phyloP scores from a whole-genome alignment of 306 rosid genomes.

The Hippophae rhamnoides region DNA sequence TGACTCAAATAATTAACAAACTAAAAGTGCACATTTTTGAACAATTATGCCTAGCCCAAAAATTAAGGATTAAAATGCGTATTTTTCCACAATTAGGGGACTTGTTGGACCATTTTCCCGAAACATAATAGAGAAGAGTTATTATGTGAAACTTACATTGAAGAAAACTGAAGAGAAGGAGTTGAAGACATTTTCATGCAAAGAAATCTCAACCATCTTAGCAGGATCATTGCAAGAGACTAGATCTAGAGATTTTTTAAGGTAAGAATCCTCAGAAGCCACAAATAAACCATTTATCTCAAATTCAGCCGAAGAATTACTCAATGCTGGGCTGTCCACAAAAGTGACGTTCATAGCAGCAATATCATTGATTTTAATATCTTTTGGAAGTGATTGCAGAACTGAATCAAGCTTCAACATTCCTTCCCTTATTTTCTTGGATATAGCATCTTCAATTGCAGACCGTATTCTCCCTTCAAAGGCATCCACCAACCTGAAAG shows the following conservation, averaged over 20 bases:
- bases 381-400: conserved; percentile 56
- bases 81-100: not conserved
- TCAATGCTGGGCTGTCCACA: conserved; percentile 48
- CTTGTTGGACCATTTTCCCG: not conserved
- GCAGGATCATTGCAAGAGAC: conserved; percentile 35
- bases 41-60: no score
- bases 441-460: conserved; percentile 53
- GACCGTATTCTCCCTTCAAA: conserved; percentile 52
- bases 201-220: conserved; percentile 63
- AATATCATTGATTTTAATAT: conserved; percentile 34
- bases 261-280: conserved; percentile 12
- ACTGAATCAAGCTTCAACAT: conserved; percentile 39
- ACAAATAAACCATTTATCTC: conserved; percentile 61
- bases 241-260: conserved; percentile 19
- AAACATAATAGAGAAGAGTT: not conserved
- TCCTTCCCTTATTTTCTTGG: conserved; percentile 55
- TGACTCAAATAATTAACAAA: no score
- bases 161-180: conserved; percentile 53
- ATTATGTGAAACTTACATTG: conserved; percentile 38
- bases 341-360: conserved; percentile 62
- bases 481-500: conserved; percentile 54
- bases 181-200: conserved; percentile 63
- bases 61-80: not conserved
- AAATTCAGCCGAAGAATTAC: conserved; percentile 43
- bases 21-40: no score